Base-by-base conservation (phyloP, 2,329 filamentous ascomycete species). In the Claviceps sorghi region DNA sequence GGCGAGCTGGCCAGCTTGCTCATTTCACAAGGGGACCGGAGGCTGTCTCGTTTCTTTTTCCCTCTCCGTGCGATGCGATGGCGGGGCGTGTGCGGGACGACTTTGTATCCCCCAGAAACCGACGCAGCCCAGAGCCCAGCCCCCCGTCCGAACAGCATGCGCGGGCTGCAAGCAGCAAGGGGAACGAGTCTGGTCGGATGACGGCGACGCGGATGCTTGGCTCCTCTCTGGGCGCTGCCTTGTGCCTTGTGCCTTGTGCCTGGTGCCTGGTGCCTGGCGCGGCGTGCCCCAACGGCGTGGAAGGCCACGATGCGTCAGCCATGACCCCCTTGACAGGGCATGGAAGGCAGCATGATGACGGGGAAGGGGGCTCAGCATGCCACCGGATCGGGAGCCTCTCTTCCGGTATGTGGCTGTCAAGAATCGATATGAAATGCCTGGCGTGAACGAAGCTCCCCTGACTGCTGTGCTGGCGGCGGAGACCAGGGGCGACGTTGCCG, bases 21-120 rank as follows among this genome's bases (percentile, higher is more conserved):
- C 47, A 51, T 53, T 41, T 48, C 44, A 30, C 44, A 34, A 48
- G 52, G 40, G 22, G 43, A 46, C 29, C 21, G 13, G 41, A 51
- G 30, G 46, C 32, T 47, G 48, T 49, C 32, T 48, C 52, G 49
- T 54, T 54, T 54, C 53, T 52, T 54, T 54, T 54, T 54, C 48
- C 50, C 53, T 52, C 50, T 48, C 50, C 42, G 50, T 48, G n/a
- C 38, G 22, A 53, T 48, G 50, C n/a, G 38, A 52, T 47, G 50
- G 50, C 50, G 47, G 53, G 53, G 53, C 30, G 50, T 36, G 50
- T 50, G 50, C 41, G 29, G 30, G 42, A 45, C 19, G 49, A 48
- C 49, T 40, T 29, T 47, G 44, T 46, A 51, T 49, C 46, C 52
- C 49, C 38, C 43, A 21, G 41, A 46, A 49, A 38, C 11, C 32